Evolutionary conservation across 257 asterid species (phyloP).

Genomic region (Solanum bulbocastanum): DNA sequence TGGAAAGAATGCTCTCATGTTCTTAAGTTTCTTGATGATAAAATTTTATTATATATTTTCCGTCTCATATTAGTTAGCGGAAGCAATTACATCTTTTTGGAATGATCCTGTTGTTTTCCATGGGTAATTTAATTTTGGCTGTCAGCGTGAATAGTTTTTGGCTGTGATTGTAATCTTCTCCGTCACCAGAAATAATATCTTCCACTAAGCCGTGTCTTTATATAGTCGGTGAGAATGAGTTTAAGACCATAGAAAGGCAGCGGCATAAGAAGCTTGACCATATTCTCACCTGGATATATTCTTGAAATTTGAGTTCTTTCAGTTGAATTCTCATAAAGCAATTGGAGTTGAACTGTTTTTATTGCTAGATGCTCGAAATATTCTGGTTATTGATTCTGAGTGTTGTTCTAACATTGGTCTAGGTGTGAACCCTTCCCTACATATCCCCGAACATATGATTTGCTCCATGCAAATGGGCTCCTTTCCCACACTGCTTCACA

Average conservation of each 20-base stretch:
- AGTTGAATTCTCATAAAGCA: not conserved
- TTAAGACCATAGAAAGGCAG: not conserved
- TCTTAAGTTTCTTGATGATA: not conserved
- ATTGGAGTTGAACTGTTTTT: not conserved
- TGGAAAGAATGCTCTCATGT: not conserved
- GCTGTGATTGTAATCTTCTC: not conserved
- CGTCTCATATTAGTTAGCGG: not conserved
- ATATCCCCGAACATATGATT: slow-evolving; percentile 89
- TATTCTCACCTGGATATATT: not conserved
- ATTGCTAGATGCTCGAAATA: not conserved
- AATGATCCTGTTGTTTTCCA: not conserved
- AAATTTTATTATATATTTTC: not conserved
- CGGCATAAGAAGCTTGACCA: not conserved
- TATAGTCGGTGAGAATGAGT: not conserved
- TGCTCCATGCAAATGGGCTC: slow-evolving; percentile 76
- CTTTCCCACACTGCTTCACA: slow-evolving; percentile 47
- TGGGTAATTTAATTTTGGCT: not conserved
- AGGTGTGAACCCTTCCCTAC: slow-evolving; percentile 98
- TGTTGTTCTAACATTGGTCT: slow-evolving; percentile 7
- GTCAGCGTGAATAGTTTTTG: not conserved
- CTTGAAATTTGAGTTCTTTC: not conserved
- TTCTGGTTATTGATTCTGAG: not conserved
- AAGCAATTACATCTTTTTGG: not conserved
- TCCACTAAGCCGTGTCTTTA: not conserved
- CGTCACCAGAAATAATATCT: not conserved